Conservation (phyloP, 352 stramenopile species). For the Paralagenidium karlingii region DNA sequence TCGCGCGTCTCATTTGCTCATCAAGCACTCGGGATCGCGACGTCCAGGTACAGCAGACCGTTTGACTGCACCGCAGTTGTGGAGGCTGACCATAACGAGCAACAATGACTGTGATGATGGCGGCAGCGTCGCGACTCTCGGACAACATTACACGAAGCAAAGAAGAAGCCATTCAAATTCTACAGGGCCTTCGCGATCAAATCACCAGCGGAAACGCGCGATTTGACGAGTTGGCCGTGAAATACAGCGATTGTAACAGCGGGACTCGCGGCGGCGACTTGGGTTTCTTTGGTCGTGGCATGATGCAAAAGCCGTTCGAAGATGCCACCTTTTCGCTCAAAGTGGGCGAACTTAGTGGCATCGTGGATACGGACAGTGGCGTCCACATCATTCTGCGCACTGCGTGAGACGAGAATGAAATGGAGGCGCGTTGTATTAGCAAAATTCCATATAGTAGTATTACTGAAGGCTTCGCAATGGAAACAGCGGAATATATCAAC, state of each 20-base stretch:
- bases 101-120: not conserved
- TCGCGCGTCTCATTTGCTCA: slow-evolving; percentile 85
- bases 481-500: no score
- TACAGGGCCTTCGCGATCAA: slow-evolving; percentile 67
- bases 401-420: slow-evolving; percentile 22
- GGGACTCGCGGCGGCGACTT: slow-evolving; percentile 83
- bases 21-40: slow-evolving; percentile 91
- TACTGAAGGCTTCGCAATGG: no score
- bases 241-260: slow-evolving; percentile 81
- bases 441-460: no score
- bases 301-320: slow-evolving; percentile 90
- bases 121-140: slow-evolving; percentile 74
- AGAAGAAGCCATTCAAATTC: slow-evolving; percentile 78
- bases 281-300: slow-evolving; percentile 72
- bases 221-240: slow-evolving; percentile 63
- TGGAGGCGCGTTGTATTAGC: slow-evolving; percentile 12
- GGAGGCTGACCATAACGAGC: slow-evolving; percentile 15
- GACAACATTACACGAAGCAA: slow-evolving; percentile 85
- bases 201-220: slow-evolving; percentile 69
- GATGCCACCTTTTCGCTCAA: slow-evolving; percentile 85
- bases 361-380: slow-evolving; percentile 93
- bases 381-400: slow-evolving; percentile 95
- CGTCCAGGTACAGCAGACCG: slow-evolving; percentile 48
- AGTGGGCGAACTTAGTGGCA: slow-evolving; percentile 87
- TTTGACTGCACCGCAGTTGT: no score